Evolutionary conservation across 352 stramenopile species (phyloP).

Genomic region (Globisporangium heterothallicum): DNA sequence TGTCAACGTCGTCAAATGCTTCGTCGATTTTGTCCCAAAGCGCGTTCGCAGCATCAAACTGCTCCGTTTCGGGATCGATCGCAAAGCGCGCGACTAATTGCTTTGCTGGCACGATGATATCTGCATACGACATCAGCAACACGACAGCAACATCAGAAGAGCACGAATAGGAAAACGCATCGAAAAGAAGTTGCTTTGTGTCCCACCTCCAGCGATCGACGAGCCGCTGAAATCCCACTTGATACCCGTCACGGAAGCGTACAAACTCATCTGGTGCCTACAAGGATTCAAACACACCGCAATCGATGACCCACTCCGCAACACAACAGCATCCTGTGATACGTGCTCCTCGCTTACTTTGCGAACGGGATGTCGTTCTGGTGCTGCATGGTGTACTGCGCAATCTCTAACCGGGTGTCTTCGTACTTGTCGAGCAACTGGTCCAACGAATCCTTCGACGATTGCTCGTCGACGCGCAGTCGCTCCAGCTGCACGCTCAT

Average conservation of each 20-base stretch:
- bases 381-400: slow-evolving; percentile 55
- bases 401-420: slow-evolving; percentile 43
- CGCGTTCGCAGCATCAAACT: slow-evolving; percentile 54
- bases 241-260: slow-evolving; percentile 70
- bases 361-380: slow-evolving; percentile 63
- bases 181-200: not conserved
- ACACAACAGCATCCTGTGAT: too few species aligned
- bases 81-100: slow-evolving; percentile 57
- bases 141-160: not conserved
- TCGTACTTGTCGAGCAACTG: slow-evolving; percentile 66
- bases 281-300: slow-evolving; percentile 6
- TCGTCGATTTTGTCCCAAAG: slow-evolving; percentile 70
- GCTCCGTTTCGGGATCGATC: slow-evolving; percentile 37
- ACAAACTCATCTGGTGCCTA: slow-evolving; percentile 77
- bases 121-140: slow-evolving; percentile 13
- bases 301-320: too few species aligned
- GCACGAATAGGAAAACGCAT: not conserved
- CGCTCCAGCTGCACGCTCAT: slow-evolving; percentile 62
- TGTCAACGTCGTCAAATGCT: slow-evolving; percentile 54
- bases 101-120: slow-evolving; percentile 58
- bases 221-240: slow-evolving; percentile 66
- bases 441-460: slow-evolving; percentile 56
- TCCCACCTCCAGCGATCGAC: slow-evolving; percentile 40
- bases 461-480: slow-evolving; percentile 63
- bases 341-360: slow-evolving; percentile 58